phyloP scores from a whole-genome alignment of 306 rosid species.

The Cicer cuneatum region DNA sequence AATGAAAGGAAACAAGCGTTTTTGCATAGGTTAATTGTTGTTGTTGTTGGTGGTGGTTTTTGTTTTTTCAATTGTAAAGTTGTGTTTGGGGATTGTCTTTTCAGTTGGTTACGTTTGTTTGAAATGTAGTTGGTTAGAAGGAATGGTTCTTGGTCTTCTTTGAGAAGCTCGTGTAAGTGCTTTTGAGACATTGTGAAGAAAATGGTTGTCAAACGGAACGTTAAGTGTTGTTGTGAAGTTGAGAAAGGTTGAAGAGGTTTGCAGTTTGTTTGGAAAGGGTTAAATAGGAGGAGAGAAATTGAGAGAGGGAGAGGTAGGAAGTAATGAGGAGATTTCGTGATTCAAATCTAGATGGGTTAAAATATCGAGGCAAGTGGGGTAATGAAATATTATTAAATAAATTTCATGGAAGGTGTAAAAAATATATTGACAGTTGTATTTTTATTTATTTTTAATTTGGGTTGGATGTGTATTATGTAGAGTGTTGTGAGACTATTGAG shows the following conservation, averaged over 20 bases:
- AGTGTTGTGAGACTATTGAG: too few relatives aligned
- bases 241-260: constrained; percentile 38
- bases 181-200: constrained; percentile 52
- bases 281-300: constrained; percentile 26
- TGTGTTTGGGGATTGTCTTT: constrained; percentile 44
- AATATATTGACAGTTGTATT: too few relatives aligned
- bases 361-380: constrained; percentile 59
- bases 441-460: too few relatives aligned
- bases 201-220: background rate
- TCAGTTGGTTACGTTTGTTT: constrained; percentile 50
- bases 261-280: constrained; percentile 24
- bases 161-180: constrained; percentile 56
- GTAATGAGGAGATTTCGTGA: constrained; percentile 61
- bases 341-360: constrained; percentile 66
- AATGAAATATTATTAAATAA: background rate
- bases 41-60: constrained; percentile 40
- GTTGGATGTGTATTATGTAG: too few relatives aligned
- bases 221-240: background rate
- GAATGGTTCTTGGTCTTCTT: constrained; percentile 76
- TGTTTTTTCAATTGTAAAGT: constrained; percentile 48
- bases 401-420: background rate
- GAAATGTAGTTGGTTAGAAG: constrained; percentile 62
- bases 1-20: constrained; percentile 66
- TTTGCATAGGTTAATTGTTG: constrained; percentile 50
- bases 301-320: constrained; percentile 30